phyloP scores from a whole-genome alignment of 2,329 filamentous ascomycete species.

The Colletotrichum shisoi region DNA sequence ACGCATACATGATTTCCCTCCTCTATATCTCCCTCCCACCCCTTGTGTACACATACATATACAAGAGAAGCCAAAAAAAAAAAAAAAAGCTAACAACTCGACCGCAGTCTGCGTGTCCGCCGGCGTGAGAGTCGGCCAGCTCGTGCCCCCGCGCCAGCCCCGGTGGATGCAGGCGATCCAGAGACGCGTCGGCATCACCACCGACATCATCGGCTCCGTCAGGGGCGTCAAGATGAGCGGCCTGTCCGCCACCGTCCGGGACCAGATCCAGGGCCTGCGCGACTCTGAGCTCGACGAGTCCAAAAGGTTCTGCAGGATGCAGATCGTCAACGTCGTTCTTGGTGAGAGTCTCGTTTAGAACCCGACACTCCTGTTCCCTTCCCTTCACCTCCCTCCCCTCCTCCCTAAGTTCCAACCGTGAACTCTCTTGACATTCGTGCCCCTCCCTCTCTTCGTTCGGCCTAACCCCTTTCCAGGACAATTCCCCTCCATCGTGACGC shows the following conservation, averaged over 20 bases:
- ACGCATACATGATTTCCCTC: too few relatives aligned
- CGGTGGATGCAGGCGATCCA: constrained; percentile 60
- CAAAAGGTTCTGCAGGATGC: constrained; percentile 27
- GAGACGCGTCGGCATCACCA: constrained; percentile 58
- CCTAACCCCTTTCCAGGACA: constrained; percentile 1
- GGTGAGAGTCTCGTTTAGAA: background rate
- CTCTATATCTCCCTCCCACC: too few relatives aligned
- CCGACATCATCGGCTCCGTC: constrained; percentile 57
- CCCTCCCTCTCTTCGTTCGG: background rate
- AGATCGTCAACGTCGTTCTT: constrained; percentile 14
- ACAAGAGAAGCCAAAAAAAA: too few relatives aligned
- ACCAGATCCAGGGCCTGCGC: constrained; percentile 40
- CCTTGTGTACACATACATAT: too few relatives aligned
- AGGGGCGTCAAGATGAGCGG: constrained; percentile 62
- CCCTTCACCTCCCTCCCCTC: too few relatives aligned
- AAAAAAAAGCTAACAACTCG: background rate
- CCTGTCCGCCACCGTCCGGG: constrained; percentile 51
- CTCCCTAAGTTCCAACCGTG: too few relatives aligned
- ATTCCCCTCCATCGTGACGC: constrained; percentile 21
- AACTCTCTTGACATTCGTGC: too few relatives aligned
- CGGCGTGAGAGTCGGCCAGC: background rate
- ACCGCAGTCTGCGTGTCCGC: background rate
- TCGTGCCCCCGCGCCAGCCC: constrained; percentile 20
- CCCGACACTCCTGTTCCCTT: too few relatives aligned
- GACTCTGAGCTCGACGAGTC: constrained; percentile 40